phyloP scores from a whole-genome alignment of 2,329 filamentous ascomycete genomes.

The Colletotrichum tamarilloi region DNA sequence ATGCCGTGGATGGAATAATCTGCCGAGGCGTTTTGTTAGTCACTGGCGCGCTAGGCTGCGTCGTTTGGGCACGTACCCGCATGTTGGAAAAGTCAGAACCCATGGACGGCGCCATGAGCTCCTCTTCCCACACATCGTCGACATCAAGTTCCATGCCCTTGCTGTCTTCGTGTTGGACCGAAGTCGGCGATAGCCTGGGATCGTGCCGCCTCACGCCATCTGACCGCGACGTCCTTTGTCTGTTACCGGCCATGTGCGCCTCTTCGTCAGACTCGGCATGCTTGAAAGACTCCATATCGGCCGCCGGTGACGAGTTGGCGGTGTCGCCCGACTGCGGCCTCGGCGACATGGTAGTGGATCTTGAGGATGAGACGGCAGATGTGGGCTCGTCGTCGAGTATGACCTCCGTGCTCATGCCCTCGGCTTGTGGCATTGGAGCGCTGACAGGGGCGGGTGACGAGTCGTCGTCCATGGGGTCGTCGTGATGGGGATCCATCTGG shows the following conservation, averaged over 20 bases:
- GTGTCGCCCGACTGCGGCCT: slow-evolving; percentile 49
- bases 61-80: slow-evolving; percentile 44
- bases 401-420: slow-evolving; percentile 33
- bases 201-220: slow-evolving; percentile 16
- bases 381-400: slow-evolving; percentile 38
- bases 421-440: slow-evolving; percentile 23
- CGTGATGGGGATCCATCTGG: slow-evolving; percentile 42
- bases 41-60: slow-evolving; percentile 5
- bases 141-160: slow-evolving; percentile 42
- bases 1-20: slow-evolving; percentile 83
- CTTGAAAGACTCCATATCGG: slow-evolving; percentile 50
- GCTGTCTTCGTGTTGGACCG: slow-evolving; percentile 10
- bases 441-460: slow-evolving; percentile 41
- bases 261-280: slow-evolving; percentile 53
- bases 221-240: slow-evolving; percentile 1
- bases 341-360: slow-evolving; percentile 57
- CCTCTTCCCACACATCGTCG: slow-evolving; percentile 39
- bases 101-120: slow-evolving; percentile 49
- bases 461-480: slow-evolving; percentile 40
- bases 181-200: not conserved
- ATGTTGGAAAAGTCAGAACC: slow-evolving; percentile 50
- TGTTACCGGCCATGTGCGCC: slow-evolving; percentile 6
- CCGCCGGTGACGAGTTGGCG: slow-evolving; percentile 47
- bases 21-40: slow-evolving; percentile 45
- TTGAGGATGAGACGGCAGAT: slow-evolving; percentile 47